phyloP scores from a whole-genome alignment of 2,329 filamentous ascomycete species.

The Moelleriella libera region DNA sequence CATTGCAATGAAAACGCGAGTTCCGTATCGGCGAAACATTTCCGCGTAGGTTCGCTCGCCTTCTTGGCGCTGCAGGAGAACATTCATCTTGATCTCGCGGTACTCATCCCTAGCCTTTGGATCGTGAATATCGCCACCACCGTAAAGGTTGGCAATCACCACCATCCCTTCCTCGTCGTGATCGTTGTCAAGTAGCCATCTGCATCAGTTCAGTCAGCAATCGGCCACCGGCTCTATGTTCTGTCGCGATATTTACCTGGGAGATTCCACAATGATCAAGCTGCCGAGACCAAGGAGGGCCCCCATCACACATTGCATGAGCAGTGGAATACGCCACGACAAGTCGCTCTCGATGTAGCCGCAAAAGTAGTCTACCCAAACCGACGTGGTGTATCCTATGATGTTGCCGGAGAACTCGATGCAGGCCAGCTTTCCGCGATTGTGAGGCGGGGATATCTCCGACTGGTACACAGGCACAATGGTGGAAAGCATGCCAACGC shows the following conservation, averaged over 20 bases:
- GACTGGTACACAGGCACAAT: conserved; percentile 92
- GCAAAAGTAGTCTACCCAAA: conserved; percentile 98
- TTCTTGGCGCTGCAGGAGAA: conserved; percentile 84
- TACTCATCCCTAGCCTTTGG: conserved; percentile 88
- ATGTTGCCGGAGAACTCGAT: conserved; percentile 99
- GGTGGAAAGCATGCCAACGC: conserved; percentile 78
- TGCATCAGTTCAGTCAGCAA: conserved; percentile 16
- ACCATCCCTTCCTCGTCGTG: conserved; percentile 97
- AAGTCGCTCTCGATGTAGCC: conserved; percentile 73
- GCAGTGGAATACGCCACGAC: conserved; percentile 80
- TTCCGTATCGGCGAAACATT: conserved; percentile 89
- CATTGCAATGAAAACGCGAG: conserved; percentile 96
- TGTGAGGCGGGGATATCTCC: conserved; percentile 92
- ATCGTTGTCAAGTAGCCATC: conserved; percentile 95
- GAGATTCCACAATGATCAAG: conserved; percentile 89
- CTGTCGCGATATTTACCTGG: conserved; percentile 43
- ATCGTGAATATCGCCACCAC: conserved; percentile 89
- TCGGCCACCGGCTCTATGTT: too few relatives aligned
- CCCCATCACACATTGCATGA: conserved; percentile 94
- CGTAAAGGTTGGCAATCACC: conserved; percentile 94
- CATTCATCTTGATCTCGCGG: conserved; percentile 97
- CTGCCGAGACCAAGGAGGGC: conserved; percentile 72
- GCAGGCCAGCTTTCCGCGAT: conserved; percentile 86
- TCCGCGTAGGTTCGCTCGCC: conserved; percentile 82
- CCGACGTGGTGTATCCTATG: conserved; percentile 84